Base-by-base conservation (phyloP, 176 grass and related monocot species). In the Thalia dealbata region DNA sequence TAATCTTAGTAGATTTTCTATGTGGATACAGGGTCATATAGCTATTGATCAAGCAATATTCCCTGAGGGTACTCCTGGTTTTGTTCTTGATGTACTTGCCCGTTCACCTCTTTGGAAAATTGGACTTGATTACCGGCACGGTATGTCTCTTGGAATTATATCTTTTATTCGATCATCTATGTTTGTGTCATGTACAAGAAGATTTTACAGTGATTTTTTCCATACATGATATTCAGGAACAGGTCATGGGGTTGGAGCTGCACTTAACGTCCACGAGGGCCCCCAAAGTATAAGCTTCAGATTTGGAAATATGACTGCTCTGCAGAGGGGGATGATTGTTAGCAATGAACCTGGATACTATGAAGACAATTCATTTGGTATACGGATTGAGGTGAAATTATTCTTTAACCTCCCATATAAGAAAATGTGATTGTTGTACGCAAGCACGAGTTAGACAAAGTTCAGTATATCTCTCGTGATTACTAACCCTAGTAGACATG, bases 321-420 rank as follows among this genome's bases (percentile, higher is more conserved):
- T 96, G 78, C 89, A 92, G 43, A 92, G 88, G 45, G 93, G 93
- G 59, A 96, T 96, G 93, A 88, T 96, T 79, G 84, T 96, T 83
- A 96, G 93, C 84, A 96, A 96, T 68, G 93, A 96, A 70, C 93
- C 93, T 70, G 93, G 93, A 69, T 96, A 92, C 80, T 96, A 96
- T 72, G 88, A 96, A 82, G 93, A 96, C 74, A 84, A 90, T 65
- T 86, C 82, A 7, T 96, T 96, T 86, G 93, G 93, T 73, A 96
- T 96, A 65, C 93, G 93, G 78, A 90, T 96, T 52, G 93, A 96
- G 93, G 93, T 96, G 60, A 3, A 50, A 64, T 54, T 29, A 14
- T 52, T 32, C 26, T 66, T 26, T 9, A 28, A 7, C 52, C 24
- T 72, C 29, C 51, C 7, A 44, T 16, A 68, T 68, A 43, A 67